These are phyloP conservation scores for Quercus bicolor DNA, from an alignment of 306 rosid species.

Conservation along the genomic window DNA sequence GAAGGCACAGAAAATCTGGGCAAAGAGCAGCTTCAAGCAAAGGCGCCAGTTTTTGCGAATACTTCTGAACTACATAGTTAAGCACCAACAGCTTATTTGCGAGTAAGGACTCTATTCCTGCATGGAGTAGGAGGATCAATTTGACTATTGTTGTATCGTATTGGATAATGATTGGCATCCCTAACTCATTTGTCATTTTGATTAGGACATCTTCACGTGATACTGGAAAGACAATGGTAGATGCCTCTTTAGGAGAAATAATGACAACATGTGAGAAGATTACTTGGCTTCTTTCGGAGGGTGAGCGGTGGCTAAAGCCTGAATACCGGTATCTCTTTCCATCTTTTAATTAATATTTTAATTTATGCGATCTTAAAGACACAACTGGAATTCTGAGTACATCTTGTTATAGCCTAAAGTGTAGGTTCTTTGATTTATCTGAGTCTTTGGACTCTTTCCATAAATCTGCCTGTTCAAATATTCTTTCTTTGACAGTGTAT, in stretches of 20 bases:
- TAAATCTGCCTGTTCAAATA: background rate
- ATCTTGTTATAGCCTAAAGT: constrained; percentile 5
- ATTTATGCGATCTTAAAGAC: constrained; percentile 13
- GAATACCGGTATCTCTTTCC: constrained; percentile 62
- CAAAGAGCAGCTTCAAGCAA: constrained; percentile 87
- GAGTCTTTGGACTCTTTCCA: background rate
- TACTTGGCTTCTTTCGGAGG: constrained; percentile 93
- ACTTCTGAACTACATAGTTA: constrained; percentile 77
- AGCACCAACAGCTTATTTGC: constrained; percentile 88
- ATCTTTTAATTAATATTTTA: constrained; percentile 9
- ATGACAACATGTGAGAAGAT: constrained; percentile 97
- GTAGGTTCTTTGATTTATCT: background rate
- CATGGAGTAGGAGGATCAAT: constrained; percentile 3
- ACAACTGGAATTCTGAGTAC: background rate
- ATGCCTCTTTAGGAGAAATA: constrained; percentile 89
- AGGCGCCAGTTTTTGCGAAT: constrained; percentile 80
- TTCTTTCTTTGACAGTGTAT: background rate
- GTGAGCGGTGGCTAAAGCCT: constrained; percentile 88
- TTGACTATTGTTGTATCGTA: background rate
- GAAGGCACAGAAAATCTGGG: constrained; percentile 85
- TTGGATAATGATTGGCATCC: constrained; percentile 5
- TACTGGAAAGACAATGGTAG: constrained; percentile 92
- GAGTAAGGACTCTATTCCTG: constrained; percentile 55
- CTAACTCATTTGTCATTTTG: constrained; percentile 25
- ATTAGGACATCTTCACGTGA: constrained; percentile 83